Evolutionary conservation across 2,329 filamentous ascomycete species (phyloP), one percentile per base, ranked within the genome.

Genomic region (Drechslera avenae): DNA sequence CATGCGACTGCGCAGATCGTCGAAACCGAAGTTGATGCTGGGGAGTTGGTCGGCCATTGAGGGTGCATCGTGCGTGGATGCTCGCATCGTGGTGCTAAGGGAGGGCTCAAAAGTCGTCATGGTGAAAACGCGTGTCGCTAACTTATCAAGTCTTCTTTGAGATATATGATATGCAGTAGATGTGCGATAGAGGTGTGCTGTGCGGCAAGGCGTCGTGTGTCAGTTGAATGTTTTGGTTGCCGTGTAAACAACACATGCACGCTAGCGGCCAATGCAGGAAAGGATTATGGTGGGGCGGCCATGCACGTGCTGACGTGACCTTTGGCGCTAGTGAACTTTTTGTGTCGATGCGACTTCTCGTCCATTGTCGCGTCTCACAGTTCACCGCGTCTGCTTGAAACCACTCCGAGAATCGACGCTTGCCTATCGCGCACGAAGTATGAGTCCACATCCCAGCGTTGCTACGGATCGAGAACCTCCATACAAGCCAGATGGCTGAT

Each of bases 1-100:
- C 94, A 99, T 97, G 75, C 91, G 89, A 67, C 93, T 91, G 75
- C 93, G 92, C 69, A 99, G 77, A 63, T 97, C 91, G 65, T 97
- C 92, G 74, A 97, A 97, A 51, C 91, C 91, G 73, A 99, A 97
- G 75, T 96, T 91, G 74, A 96, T 89, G 71, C 83, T 90, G 30
- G 94, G 94, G 7, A 99, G 84, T 41, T 85, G 85, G 71, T 91
- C 88, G 34, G 86, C 87, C 77, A 90, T 85, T 5, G 86, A 89
- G 12, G 85, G 83, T 34, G 80, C 83, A 39, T 79, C 77, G 33
- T 84, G 79, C 30, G 82, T 79, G 56, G 83, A 76, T 13, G 83
- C 82, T 59, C 83, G 83, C 63, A 85, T 75, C 73, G 84, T 86
- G 48, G 83, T 83, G 10, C 87, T 89, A 62, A 88, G 80, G 1